phyloP scores from a whole-genome alignment of 1,284 basidiomycete species.

The Ustanciosporium gigantosporum region DNA sequence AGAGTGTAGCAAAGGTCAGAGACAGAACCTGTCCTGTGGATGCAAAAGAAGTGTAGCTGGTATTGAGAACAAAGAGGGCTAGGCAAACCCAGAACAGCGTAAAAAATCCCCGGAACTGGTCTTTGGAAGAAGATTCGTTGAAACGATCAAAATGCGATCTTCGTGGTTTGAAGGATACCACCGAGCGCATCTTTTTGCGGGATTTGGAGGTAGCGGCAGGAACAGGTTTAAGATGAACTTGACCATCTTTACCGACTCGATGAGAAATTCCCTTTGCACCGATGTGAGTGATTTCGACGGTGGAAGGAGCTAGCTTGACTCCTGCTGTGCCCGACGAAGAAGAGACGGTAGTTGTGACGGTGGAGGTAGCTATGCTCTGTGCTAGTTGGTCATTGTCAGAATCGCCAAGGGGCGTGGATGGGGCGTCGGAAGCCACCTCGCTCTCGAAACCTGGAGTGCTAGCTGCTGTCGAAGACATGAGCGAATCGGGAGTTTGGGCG shows the following conservation, averaged over 20 bases:
- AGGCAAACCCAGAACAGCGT: conserved; percentile 59
- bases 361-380: conserved; percentile 37
- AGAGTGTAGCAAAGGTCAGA: conserved; percentile 80
- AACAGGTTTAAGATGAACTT: conserved; percentile 41
- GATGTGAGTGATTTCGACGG: conserved; percentile 34
- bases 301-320: conserved; percentile 8
- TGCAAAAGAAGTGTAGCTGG: conserved; percentile 46
- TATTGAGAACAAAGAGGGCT: conserved; percentile 53
- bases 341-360: conserved; percentile 40
- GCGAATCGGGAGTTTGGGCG: not conserved
- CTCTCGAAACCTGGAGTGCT: conserved; percentile 20
- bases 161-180: conserved; percentile 49
- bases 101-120: conserved; percentile 58
- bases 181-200: conserved; percentile 44
- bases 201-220: conserved; percentile 14
- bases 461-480: conserved; percentile 5
- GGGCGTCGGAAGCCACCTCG: conserved; percentile 8
- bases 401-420: conserved; percentile 8
- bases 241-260: conserved; percentile 40
- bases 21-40: conserved; percentile 74
- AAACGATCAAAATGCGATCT: conserved; percentile 48
- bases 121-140: conserved; percentile 33
- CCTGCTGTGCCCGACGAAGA: conserved; percentile 16
- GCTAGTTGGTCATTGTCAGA: too few relatives aligned
- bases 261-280: conserved; percentile 40